Conservation (phyloP, 768 basidiomycete species). For the Psilocybe cubensis region DNA sequence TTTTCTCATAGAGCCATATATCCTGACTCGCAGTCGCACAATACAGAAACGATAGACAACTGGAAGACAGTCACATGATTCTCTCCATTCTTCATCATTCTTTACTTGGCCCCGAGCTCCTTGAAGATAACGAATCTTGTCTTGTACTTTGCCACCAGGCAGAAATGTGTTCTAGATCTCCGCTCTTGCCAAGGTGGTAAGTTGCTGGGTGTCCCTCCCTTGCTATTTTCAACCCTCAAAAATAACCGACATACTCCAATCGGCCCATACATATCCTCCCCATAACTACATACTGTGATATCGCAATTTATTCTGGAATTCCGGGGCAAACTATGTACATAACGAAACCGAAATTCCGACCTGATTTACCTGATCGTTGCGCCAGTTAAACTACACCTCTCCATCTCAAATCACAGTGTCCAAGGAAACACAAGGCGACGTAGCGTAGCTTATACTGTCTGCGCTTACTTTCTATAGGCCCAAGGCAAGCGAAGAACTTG, state of each 20-base stretch:
- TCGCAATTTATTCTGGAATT: not conserved
- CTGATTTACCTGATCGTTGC: constrained; percentile 8
- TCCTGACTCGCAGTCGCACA: not conserved
- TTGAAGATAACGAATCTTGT: constrained; percentile 5
- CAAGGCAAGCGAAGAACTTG: not conserved
- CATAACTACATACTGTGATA: not conserved
- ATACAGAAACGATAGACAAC: not conserved
- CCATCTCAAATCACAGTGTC: constrained; percentile 6
- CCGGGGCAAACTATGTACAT: not conserved
- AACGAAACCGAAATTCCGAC: constrained; percentile 7
- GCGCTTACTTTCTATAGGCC: not conserved
- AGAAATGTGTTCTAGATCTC: not conserved
- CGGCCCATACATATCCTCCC: too few relatives aligned
- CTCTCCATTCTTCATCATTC: constrained; percentile 16
- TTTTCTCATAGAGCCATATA: not conserved
- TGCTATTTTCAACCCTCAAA: not conserved
- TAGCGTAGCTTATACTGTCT: not conserved
- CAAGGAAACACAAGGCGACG: constrained; percentile 6
- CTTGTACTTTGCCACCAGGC: not conserved
- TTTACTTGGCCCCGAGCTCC: constrained; percentile 9
- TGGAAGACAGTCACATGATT: constrained; percentile 11
- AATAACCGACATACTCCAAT: not conserved
- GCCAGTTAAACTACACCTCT: constrained; percentile 2
- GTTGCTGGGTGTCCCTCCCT: not conserved
- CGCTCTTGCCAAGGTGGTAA: not conserved